These are phyloP conservation scores for Colletotrichum limetticola DNA, from an alignment of 2,329 filamentous ascomycete genomes.

Conservation along the genomic window DNA sequence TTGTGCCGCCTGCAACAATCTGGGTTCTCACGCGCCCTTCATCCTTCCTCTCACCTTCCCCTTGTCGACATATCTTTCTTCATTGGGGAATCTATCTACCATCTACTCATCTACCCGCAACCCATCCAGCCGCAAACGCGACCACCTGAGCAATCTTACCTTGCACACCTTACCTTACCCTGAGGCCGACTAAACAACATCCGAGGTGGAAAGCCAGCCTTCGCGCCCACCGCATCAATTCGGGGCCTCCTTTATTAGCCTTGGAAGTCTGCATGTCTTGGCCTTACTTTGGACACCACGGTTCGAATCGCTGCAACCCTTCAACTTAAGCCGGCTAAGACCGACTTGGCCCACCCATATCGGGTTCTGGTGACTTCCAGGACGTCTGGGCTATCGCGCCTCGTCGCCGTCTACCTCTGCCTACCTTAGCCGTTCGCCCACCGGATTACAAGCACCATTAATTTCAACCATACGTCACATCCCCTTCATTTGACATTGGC, in stretches of 20 bases:
- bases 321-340: neutral
- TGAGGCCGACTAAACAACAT: neutral
- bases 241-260: neutral
- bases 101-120: neutral
- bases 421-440: neutral
- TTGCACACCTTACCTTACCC: neutral
- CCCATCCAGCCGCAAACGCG: neutral
- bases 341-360: neutral
- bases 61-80: neutral
- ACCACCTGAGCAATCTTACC: neutral
- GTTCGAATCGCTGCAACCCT: conserved; percentile 3
- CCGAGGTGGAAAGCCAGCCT: neutral
- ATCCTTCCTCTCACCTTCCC: neutral
- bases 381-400: neutral
- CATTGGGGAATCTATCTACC: neutral
- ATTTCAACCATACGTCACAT: conserved; percentile 6
- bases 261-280: neutral
- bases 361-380: neutral
- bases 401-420: neutral
- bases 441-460: neutral
- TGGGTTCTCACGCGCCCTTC: neutral
- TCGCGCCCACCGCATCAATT: neutral
- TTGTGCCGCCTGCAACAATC: conserved; percentile 16
- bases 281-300: neutral
- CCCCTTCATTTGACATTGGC: neutral